Evolutionary conservation across 2,329 filamentous ascomycete genomes (phyloP).

Genomic region (Eutypella sp.): DNA sequence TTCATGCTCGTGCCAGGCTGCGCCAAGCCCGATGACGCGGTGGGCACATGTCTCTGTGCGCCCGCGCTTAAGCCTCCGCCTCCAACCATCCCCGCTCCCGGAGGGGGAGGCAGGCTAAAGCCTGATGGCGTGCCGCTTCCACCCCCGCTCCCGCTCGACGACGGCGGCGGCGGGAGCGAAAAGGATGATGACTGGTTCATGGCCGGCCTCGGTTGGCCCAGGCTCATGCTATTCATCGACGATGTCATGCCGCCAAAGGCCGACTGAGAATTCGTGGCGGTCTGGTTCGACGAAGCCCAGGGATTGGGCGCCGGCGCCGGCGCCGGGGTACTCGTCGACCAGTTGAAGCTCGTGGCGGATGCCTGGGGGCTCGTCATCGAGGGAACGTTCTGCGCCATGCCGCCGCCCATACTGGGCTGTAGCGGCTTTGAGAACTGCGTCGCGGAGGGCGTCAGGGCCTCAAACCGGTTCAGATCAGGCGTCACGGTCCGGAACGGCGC

Average conservation of each 20-base stretch:
- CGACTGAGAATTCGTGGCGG: slow-evolving; percentile 28
- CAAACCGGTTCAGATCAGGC: slow-evolving; percentile 52
- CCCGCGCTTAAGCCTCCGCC: too few species aligned
- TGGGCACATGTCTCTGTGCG: slow-evolving; percentile 21
- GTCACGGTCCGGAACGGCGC: slow-evolving; percentile 52
- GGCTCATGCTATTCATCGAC: slow-evolving; percentile 44
- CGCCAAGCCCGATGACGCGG: slow-evolving; percentile 20
- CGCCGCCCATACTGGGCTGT: slow-evolving; percentile 34
- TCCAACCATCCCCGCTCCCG: too few species aligned
- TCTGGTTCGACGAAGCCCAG: slow-evolving; percentile 39
- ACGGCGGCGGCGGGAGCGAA: slow-evolving; percentile 53
- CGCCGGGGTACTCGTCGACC: slow-evolving; percentile 35
- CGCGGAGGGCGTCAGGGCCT: slow-evolving; percentile 50
- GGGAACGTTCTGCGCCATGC: slow-evolving; percentile 11
- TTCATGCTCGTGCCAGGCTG: slow-evolving; percentile 19
- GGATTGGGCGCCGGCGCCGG: slow-evolving; percentile 37
- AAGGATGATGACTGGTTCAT: slow-evolving; percentile 43
- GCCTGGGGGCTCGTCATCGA: slow-evolving; percentile 23
- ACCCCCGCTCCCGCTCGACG: too few species aligned
- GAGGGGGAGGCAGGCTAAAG: slow-evolving; percentile 46
- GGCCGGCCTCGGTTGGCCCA: slow-evolving; percentile 38
- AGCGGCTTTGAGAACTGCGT: slow-evolving; percentile 61
- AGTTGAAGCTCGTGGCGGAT: slow-evolving; percentile 32
- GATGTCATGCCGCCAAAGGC: slow-evolving; percentile 33
- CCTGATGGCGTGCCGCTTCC: slow-evolving; percentile 26